Evolutionary conservation across 805 yeast species (phyloP).

Genomic region (Cyberlindnera nakhonratchasimensis): DNA sequence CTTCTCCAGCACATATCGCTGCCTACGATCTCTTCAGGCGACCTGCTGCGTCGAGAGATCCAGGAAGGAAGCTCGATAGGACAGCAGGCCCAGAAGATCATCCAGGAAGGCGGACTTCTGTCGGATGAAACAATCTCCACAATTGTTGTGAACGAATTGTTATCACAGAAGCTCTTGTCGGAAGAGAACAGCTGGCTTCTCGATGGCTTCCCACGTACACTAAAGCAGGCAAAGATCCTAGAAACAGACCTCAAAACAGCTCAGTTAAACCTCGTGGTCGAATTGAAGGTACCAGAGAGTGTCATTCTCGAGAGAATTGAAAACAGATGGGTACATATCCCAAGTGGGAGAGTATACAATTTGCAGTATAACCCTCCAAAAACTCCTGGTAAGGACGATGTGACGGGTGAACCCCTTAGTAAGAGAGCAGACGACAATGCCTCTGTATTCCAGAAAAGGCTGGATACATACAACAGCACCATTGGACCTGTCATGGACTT

Average conservation of each 20-base stretch:
- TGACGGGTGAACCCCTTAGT: slow-evolving; percentile 81
- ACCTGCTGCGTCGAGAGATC: slow-evolving; percentile 69
- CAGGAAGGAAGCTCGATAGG: slow-evolving; percentile 53
- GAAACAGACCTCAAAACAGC: slow-evolving; percentile 42
- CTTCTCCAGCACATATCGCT: slow-evolving; percentile 51
- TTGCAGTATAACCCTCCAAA: slow-evolving; percentile 87
- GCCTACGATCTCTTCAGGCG: slow-evolving; percentile 76
- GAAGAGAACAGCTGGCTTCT: slow-evolving; percentile 57
- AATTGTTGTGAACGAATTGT: slow-evolving; percentile 51
- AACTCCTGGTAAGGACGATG: slow-evolving; percentile 73
- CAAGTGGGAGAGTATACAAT: slow-evolving; percentile 86
- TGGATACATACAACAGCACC: slow-evolving; percentile 56
- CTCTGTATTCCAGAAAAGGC: slow-evolving; percentile 63
- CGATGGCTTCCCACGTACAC: slow-evolving; percentile 91
- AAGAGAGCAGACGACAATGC: slow-evolving; percentile 84
- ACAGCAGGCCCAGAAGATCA: slow-evolving; percentile 48
- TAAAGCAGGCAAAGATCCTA: slow-evolving; percentile 62
- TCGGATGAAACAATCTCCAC: slow-evolving; percentile 70
- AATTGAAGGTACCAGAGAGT: slow-evolving; percentile 80
- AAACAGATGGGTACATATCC: slow-evolving; percentile 78
- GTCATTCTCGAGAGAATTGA: slow-evolving; percentile 79
- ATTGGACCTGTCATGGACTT: slow-evolving; percentile 64
- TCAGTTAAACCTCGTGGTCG: slow-evolving; percentile 72
- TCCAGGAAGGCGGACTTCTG: slow-evolving; percentile 61
- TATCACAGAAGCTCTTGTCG: slow-evolving; percentile 38